Evolutionary conservation across 2,329 filamentous ascomycete genomes (phyloP), one percentile per base, ranked within the genome.

Genomic region (Hortaea werneckii): DNA sequence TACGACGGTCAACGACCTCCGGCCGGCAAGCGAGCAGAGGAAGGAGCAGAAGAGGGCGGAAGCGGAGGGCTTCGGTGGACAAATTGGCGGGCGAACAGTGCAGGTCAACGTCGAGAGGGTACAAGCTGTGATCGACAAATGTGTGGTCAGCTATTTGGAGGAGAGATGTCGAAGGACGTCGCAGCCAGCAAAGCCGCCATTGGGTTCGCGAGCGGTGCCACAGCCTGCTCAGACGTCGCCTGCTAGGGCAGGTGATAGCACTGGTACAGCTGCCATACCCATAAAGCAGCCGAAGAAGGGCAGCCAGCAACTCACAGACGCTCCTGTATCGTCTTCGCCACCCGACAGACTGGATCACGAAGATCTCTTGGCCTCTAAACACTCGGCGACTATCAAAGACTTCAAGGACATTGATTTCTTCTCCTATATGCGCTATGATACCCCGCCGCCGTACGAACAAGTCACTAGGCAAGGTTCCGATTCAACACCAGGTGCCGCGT

Each of bases 1-100:
- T 64, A 70, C 85, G 57, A 92, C 85, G 12, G 80, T 95, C 60
- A 94, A 94, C 61, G 87, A 94, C 61, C 65, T 94, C 43, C 56
- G 58, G 46, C 53, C 63, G 54, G 55, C 52, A 27, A 47, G 46
- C 45, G 51, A 58, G 46, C 45, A 54, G 49, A 43, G 47, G 40
- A 48, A 50, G 20, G 42, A 47, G 34, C 40, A 37, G 34, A 34
- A 35, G 32, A 41, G 47, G 38, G 49, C 53, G 42, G 47, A 51
- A 20, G 52, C 46, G 29, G 50, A 50, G 42, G 45, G 49, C 30
- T 43, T 40, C 37, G 41, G 53, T 8, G 29, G 13, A 44, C 37
- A 51, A 9, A 43, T 43, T 41, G 47, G 38, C 11, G 42, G 42
- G 9, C 52, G 43, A 35, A 43, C 65, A 38, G 51, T 66, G 30